Evolutionary conservation across 2,329 filamentous ascomycete species (phyloP), one percentile per base, ranked within the genome.

Genomic region (Eutypella sp.): DNA sequence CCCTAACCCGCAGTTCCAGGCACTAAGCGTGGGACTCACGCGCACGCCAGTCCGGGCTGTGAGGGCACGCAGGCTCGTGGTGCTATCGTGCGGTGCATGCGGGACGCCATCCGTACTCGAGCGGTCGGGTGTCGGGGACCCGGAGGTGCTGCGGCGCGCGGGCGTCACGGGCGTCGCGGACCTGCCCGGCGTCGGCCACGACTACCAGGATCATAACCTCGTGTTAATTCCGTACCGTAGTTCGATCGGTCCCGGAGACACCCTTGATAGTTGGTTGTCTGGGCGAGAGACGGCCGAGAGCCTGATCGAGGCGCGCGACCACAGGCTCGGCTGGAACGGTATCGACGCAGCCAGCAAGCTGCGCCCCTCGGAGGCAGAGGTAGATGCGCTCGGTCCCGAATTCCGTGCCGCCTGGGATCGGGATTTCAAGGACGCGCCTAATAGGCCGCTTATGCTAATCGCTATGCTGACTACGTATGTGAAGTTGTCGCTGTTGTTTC

Each of bases 201-300:
- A 70, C 40, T 71, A 73, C 47, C 70, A 73, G 53, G 72, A 75
- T 50, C 71, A 75, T 46, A 69, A 78, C 41, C 60, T 78, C 4
- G 48, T 72, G 1, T 52, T 76, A 2, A 73, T 69, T 47, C 64
- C 72, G 0, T 78, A 76, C 54, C 68, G 19, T 7, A 19, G 20
- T 19, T 11, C 13, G 25, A 11, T 39, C 19, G 20, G 20, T 9
- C 36, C 36, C 36, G 36, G 23, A 13, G 36, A 23, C 11, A 39
- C 36, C 2, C 4, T 23, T 5, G 36, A 39, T 6, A 20, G 11
- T 15, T 2, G 22, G 11, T 1, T 24, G 10, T n/a, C 19, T 6
- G 36, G 36, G 9, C 19, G 36, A 7, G 13, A 7, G 10, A 7
- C 11, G 11, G 36, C 20, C 7, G 19, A 20, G 18, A 5, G 8